Evolutionary conservation across 2,329 filamentous ascomycete genomes (phyloP).

Genomic region (Colletotrichum sp.): DNA sequence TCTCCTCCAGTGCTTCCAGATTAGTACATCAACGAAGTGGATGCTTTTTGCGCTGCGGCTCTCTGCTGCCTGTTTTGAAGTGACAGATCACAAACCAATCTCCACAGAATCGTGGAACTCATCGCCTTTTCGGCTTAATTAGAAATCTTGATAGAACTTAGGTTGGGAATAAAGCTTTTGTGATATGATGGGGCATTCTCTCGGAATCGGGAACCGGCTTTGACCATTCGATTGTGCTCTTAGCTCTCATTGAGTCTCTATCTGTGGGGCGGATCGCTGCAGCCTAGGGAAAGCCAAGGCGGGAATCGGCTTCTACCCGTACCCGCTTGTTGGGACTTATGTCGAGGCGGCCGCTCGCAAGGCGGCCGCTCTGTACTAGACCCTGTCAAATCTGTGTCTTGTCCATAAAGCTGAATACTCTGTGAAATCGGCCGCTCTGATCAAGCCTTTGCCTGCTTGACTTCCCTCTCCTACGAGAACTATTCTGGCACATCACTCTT

Average conservation of each 20-base stretch:
- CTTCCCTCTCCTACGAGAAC: background rate
- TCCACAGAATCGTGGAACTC: background rate
- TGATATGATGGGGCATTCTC: background rate
- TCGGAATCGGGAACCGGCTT: background rate
- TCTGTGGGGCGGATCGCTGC: background rate
- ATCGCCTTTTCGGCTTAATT: background rate
- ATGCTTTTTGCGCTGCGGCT: background rate
- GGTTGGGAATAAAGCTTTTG: background rate
- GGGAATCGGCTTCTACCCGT: background rate
- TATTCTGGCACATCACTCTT: background rate
- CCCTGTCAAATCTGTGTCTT: background rate
- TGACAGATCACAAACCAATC: background rate
- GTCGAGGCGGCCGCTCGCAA: background rate
- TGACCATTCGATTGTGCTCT: background rate
- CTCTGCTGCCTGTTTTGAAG: background rate
- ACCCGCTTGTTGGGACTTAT: background rate
- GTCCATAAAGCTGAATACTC: background rate
- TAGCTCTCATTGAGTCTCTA: background rate
- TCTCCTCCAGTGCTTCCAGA: background rate
- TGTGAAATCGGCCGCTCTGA: background rate
- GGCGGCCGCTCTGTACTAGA: background rate
- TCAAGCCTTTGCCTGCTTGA: background rate
- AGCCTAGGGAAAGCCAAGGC: background rate
- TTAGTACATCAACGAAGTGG: background rate
- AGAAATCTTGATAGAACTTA: background rate